These are phyloP conservation scores for Dryas octopetala DNA, from an alignment of 306 rosid species.

Conservation along the genomic window DNA sequence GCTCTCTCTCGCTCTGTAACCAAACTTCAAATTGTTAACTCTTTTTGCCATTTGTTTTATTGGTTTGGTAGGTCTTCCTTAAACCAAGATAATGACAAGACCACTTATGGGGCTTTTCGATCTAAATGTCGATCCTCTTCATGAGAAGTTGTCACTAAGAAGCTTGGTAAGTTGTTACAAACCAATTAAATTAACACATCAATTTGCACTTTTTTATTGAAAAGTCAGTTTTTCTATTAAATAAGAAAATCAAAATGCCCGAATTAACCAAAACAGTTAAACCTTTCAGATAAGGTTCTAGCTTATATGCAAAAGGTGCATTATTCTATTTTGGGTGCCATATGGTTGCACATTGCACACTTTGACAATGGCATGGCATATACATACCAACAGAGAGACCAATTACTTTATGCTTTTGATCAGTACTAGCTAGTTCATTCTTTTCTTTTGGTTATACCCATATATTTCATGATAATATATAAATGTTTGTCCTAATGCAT, in stretches of 20 bases:
- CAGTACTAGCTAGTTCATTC: no score
- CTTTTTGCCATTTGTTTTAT: background rate
- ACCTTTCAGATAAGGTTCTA: background rate
- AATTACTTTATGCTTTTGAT: no score
- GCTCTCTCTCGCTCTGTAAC: slow-evolving; percentile 4
- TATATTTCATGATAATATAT: background rate
- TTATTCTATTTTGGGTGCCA: background rate
- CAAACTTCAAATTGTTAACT: background rate
- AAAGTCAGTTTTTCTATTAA: background rate
- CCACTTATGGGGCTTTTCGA: slow-evolving; percentile 44
- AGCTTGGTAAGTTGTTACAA: slow-evolving; percentile 58
- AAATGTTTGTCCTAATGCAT: background rate
- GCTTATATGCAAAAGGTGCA: no score
- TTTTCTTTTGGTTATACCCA: background rate
- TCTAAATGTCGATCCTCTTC: slow-evolving; percentile 57
- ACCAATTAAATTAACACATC: background rate
- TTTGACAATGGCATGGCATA: background rate
- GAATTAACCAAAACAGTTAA: no score
- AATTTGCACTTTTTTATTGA: background rate
- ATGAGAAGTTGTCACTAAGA: slow-evolving; percentile 55
- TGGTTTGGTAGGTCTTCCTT: slow-evolving; percentile 43
- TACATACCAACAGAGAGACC: background rate
- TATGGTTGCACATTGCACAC: background rate
- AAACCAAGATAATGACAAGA: slow-evolving; percentile 53
- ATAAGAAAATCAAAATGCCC: no score